Evolutionary conservation across 352 stramenopile genomes (phyloP), one percentile per base, ranked within the genome.

Genomic region (Hyaloperonospora arabidopsidis): DNA sequence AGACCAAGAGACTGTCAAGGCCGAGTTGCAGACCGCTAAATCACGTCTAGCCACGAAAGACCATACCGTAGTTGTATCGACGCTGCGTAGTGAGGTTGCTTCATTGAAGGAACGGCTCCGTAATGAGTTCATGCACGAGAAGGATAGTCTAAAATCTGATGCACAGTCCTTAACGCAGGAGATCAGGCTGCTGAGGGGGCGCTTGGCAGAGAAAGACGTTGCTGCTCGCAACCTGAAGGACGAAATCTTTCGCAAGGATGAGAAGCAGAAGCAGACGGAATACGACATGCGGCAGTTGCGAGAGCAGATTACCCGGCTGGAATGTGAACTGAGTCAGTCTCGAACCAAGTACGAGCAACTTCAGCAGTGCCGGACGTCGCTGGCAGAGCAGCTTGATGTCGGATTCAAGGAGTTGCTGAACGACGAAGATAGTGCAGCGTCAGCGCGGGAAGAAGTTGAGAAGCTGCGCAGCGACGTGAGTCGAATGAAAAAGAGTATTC

Each of bases 321-420:
- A 84, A 51, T 39, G 21, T 3, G 78, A 85, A 15, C 54, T 80
- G 7, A 54, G 71, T 14, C 65, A 63, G 25, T 69, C 67, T 10
- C 61, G 66, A 51, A 32, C 25, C 2, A 74, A 79, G 53, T 88
- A 84, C 52, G 67, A 84, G 54, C 64, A 89, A 44, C 60, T 89
- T 4, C 59, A 84, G 19, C 61, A 76, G 21, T 79, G 70, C 14
- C 66, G 65, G 1, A 71, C 68, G 0, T 70, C 69, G 13, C 57
- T 89, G 1, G 71, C 64, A 8, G 73, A 86, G 13, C 70, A 86
- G 38, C 70, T 89, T 5, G 76, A 89, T 47, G 67, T 65, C 11
- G 79, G 79, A 7, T 87, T 89, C 36, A 84, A 87, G 45, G 75
- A 85, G 39, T 49, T 89, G 3, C 43, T 89, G 19, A 59, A 83